A percentile compares a stretch with the other conserved stretches of the same genome.
Conservation (phyloP, 495 filamentous ascomycete genomes). For the Ramalina intermedia region DNA sequence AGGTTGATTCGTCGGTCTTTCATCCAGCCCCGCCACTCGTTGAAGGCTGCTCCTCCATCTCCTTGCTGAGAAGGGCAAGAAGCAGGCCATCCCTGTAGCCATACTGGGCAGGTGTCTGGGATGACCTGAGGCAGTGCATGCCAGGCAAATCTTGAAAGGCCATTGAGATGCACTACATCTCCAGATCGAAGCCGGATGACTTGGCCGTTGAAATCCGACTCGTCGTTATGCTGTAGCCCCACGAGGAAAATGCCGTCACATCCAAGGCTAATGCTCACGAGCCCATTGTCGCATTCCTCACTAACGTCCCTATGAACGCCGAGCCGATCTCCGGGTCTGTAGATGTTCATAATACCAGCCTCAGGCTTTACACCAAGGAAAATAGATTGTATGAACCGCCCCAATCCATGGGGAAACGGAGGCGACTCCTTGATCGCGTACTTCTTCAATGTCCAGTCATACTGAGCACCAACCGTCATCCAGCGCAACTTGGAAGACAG, state of each 20-base stretch:
- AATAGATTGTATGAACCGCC: conserved; percentile 41
- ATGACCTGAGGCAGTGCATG: conserved; percentile 81
- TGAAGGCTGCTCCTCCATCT: conserved; percentile 25
- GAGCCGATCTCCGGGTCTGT: conserved; percentile 74
- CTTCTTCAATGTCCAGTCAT: conserved; percentile 77
- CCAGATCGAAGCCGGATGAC: conserved; percentile 60
- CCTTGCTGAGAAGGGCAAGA: conserved; percentile 12
- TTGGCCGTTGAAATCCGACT: conserved; percentile 25
- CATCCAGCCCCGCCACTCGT: conserved; percentile 75
- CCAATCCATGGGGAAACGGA: conserved; percentile 59
- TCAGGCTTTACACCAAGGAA: conserved; percentile 64
- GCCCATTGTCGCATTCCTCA: conserved; percentile 55
- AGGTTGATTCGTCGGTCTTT: conserved; percentile 70
- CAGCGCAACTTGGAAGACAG: conserved; percentile 72
- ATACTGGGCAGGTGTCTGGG: conserved; percentile 58
- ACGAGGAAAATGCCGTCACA: conserved; percentile 78
- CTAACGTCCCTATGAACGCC: conserved; percentile 84
- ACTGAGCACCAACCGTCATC: conserved; percentile 87
- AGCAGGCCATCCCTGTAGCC: conserved; percentile 64
- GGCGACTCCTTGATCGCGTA: conserved; percentile 59
- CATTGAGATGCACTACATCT: conserved; percentile 71
- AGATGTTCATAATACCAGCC: conserved; percentile 85
- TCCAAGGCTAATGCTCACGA: conserved; percentile 76
- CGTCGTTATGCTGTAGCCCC: conserved; percentile 30
- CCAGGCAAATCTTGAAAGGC: conserved; percentile 73